phyloP scores from a whole-genome alignment of 768 basidiomycete genomes.

The Cantharellus anzutake region DNA sequence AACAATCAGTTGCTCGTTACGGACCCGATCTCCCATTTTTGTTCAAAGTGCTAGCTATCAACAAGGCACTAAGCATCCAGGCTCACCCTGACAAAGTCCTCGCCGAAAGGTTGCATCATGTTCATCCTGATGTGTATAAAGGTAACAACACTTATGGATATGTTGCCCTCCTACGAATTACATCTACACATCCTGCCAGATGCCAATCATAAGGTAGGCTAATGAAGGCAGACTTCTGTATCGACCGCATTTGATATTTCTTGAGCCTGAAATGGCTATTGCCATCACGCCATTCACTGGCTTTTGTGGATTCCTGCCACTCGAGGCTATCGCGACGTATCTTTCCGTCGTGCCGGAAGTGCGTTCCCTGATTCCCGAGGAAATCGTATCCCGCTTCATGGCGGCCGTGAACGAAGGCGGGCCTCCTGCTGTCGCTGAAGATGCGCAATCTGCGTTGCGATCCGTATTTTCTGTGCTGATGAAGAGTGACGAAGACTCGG shows the following conservation, averaged over 20 bases:
- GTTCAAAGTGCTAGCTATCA: slow-evolving; percentile 81
- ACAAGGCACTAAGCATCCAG: slow-evolving; percentile 81
- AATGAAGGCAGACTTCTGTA: not conserved
- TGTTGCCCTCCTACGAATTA: not conserved
- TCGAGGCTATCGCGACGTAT: slow-evolving; percentile 45
- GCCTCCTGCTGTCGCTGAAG: slow-evolving; percentile 11
- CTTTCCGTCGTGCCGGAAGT: slow-evolving; percentile 62
- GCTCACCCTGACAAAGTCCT: slow-evolving; percentile 79
- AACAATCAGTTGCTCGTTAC: slow-evolving; percentile 34
- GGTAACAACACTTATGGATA: slow-evolving; percentile 27
- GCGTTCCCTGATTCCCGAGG: slow-evolving; percentile 40
- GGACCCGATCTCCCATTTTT: slow-evolving; percentile 67
- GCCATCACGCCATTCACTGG: slow-evolving; percentile 82
- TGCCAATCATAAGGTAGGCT: slow-evolving; percentile 66
- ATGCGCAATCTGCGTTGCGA: slow-evolving; percentile 43
- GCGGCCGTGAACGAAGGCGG: slow-evolving; percentile 19
- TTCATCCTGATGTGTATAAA: slow-evolving; percentile 75
- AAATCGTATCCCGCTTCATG: slow-evolving; percentile 16
- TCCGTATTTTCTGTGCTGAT: slow-evolving; percentile 70
- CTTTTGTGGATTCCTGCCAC: slow-evolving; percentile 84
- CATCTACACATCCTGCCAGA: slow-evolving; percentile 26
- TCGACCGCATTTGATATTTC: slow-evolving; percentile 1
- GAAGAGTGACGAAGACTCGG: slow-evolving; percentile 39
- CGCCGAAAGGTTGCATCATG: slow-evolving; percentile 45
- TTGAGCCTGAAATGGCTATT: slow-evolving; percentile 85